These are phyloP conservation scores for Funneliformis mosseae DNA, from an alignment of 192 early-diverging fungal species.

Conservation along the genomic window DNA sequence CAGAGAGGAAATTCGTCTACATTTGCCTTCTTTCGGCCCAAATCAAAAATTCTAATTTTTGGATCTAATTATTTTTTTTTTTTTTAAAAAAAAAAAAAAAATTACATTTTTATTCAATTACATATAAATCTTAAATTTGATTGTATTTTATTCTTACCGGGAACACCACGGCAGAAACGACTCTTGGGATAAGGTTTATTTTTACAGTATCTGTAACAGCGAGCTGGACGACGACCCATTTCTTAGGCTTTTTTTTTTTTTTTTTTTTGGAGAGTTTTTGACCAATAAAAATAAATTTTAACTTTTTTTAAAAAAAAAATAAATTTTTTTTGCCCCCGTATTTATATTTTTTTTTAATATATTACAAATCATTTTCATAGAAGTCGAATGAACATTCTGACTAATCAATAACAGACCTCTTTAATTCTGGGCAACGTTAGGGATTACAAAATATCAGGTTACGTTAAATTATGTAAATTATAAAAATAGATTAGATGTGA, in stretches of 20 bases:
- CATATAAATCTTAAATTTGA: neutral
- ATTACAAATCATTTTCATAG: too few species aligned
- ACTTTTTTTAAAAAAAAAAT: too few species aligned
- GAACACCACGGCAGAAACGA: conserved; percentile 98
- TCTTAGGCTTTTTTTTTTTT: conserved; percentile 13
- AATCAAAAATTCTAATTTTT: conserved; percentile 97
- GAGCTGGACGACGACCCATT: conserved; percentile 99
- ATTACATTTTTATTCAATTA: neutral
- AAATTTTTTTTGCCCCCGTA: too few species aligned
- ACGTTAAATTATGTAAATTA: neutral
- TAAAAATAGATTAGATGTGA: neutral
- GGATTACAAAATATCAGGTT: too few species aligned
- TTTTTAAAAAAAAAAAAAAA: neutral
- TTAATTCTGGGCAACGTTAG: too few species aligned
- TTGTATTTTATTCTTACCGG: conserved; percentile 53
- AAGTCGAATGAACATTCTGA: too few species aligned
- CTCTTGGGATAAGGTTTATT: conserved; percentile 99
- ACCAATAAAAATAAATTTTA: neutral
- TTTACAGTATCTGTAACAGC: conserved; percentile 99
- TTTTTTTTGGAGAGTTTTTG: neutral
- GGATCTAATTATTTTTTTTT: conserved; percentile 60
- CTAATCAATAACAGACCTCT: too few species aligned
- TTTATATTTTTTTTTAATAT: too few species aligned
- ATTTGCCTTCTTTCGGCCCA: conserved; percentile 95
- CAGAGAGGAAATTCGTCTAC: conserved; percentile 99